A percentile compares a stretch with the other conserved stretches of the same genome.
Conservation (phyloP, 2,329 filamentous ascomycete genomes). For the Curvularia hawaiiensis region DNA sequence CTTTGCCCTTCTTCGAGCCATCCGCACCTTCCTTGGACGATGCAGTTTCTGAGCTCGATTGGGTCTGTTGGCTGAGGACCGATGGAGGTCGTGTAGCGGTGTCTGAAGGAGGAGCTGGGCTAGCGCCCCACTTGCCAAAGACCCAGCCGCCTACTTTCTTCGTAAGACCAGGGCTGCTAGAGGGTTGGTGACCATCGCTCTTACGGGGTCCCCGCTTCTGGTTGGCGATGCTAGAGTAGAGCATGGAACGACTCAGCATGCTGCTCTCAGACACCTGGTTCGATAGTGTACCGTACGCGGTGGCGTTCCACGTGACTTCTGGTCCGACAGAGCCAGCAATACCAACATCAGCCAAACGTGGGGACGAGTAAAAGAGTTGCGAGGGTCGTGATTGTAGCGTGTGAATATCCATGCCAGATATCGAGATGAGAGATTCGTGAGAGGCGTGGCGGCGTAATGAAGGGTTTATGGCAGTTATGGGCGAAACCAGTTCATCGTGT, state of each 20-base stretch:
- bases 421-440: constrained; percentile 87
- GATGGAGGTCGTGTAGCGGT: constrained; percentile 25
- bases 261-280: constrained; percentile 57
- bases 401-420: constrained; percentile 88
- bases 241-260: constrained; percentile 60
- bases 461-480: constrained; percentile 43
- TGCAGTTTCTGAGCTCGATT: constrained; percentile 20
- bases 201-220: constrained; percentile 33
- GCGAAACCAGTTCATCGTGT: constrained; percentile 39
- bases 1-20: constrained; percentile 15
- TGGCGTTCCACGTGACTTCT: constrained; percentile 52
- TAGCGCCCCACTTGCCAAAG: constrained; percentile 65
- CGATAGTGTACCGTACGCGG: constrained; percentile 57
- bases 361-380: constrained; percentile 67
- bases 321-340: constrained; percentile 50
- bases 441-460: constrained; percentile 71
- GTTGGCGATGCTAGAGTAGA: constrained; percentile 39
- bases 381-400: constrained; percentile 76
- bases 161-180: constrained; percentile 46
- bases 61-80: constrained; percentile 29
- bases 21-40: constrained; percentile 10
- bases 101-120: constrained; percentile 48
- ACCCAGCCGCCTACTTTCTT: constrained; percentile 70
- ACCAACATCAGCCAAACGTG: constrained; percentile 55
- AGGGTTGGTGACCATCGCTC: constrained; percentile 19